Conservation (phyloP, 192 early-diverging fungal genomes). For the Backusella liffmaniae region DNA sequence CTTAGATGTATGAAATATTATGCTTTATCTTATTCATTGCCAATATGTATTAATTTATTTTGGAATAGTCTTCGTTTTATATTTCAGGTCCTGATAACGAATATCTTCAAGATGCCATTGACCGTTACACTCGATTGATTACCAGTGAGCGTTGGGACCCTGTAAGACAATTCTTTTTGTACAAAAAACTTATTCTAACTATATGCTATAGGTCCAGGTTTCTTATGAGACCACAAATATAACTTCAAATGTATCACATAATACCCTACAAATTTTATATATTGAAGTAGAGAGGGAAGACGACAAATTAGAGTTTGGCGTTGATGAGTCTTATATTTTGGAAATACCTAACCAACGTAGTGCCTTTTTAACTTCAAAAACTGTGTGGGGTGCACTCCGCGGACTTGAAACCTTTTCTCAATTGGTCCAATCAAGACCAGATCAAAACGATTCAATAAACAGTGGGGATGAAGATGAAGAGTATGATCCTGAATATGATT, state of each 20-base stretch:
- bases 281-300: conserved; percentile 47
- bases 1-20: conserved; percentile 10
- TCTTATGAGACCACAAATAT: neutral
- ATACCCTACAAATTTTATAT: conserved; percentile 23
- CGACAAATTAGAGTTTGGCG: conserved; percentile 50
- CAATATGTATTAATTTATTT: neutral
- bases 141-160: conserved; percentile 34
- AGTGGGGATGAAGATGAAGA: neutral
- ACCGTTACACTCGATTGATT: conserved; percentile 33
- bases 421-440: conserved; percentile 42
- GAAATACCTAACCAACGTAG: conserved; percentile 48
- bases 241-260: neutral
- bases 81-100: conserved; percentile 22
- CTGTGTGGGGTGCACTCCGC: conserved; percentile 67
- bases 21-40: neutral
- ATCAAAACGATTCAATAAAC: neutral
- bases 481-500: neutral
- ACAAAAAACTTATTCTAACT: neutral
- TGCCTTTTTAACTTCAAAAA: conserved; percentile 56
- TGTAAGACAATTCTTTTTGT: conserved; percentile 12
- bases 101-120: conserved; percentile 25
- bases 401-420: conserved; percentile 76
- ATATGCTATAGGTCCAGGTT: conserved; percentile 17
- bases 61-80: conserved; percentile 20
- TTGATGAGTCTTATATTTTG: conserved; percentile 74